Percentiles rank a stretch among this genome's conserved stretches.
These are phyloP conservation scores for Apiotrichum gracile DNA, from an alignment of 1,284 basidiomycete genomes.

Conservation along the genomic window DNA sequence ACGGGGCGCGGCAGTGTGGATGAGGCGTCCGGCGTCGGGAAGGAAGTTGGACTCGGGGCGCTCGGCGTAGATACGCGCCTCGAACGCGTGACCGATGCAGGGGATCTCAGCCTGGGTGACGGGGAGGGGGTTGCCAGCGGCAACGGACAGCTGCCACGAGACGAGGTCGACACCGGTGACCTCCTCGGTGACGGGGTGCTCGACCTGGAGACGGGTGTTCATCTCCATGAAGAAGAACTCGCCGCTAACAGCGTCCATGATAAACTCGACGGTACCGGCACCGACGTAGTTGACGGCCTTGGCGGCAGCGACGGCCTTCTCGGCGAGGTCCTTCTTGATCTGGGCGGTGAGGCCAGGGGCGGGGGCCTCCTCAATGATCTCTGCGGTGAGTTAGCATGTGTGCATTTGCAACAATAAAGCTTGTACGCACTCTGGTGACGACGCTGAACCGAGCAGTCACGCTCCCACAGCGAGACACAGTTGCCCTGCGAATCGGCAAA, in stretches of 20 bases:
- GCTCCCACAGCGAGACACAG: slow-evolving; percentile 82
- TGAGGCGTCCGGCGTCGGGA: slow-evolving; percentile 76
- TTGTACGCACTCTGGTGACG: slow-evolving; percentile 65
- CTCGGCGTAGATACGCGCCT: slow-evolving; percentile 95
- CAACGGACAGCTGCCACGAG: slow-evolving; percentile 89
- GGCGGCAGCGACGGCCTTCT: slow-evolving; percentile 84
- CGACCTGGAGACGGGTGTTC: slow-evolving; percentile 90
- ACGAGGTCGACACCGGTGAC: slow-evolving; percentile 87
- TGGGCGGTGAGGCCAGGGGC: slow-evolving; percentile 75
- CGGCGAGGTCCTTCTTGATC: slow-evolving; percentile 70
- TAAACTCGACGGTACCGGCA: slow-evolving; percentile 89
- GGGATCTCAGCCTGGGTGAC: slow-evolving; percentile 69
- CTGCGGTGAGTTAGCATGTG: slow-evolving; percentile 10
- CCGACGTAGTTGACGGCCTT: slow-evolving; percentile 85
- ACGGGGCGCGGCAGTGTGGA: slow-evolving; percentile 58
- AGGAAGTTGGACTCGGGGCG: slow-evolving; percentile 86
- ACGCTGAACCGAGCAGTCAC: slow-evolving; percentile 90
- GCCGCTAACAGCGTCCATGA: slow-evolving; percentile 79
- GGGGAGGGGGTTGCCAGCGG: slow-evolving; percentile 79
- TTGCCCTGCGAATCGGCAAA: slow-evolving; percentile 73
- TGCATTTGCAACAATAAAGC: neutral
- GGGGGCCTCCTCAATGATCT: slow-evolving; percentile 61
- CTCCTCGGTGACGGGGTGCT: slow-evolving; percentile 95
- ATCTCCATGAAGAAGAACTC: slow-evolving; percentile 93
- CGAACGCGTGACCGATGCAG: slow-evolving; percentile 85